These are phyloP conservation scores for Colletotrichum higginsianum DNA, from an alignment of 2,329 filamentous ascomycete species.

Conservation along the genomic window DNA sequence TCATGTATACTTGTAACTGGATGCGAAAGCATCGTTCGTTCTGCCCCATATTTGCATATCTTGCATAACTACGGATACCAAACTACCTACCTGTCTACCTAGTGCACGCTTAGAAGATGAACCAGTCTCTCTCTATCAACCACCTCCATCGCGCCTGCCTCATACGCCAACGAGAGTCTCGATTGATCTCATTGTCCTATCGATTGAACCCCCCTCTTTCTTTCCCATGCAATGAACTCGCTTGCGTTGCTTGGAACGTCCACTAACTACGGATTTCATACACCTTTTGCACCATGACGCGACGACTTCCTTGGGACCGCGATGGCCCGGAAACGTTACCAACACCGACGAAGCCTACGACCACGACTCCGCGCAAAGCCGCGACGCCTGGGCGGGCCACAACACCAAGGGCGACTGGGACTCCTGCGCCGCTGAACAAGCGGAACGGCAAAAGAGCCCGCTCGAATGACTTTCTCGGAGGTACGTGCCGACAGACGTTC, in stretches of 20 bases:
- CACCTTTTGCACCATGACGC: slow-evolving; percentile 58
- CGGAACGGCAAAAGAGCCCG: neutral
- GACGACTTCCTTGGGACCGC: slow-evolving; percentile 63
- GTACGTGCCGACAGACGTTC: neutral
- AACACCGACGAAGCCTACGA: slow-evolving; percentile 6
- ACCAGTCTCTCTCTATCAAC: neutral
- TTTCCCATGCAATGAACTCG: neutral
- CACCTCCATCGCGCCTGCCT: neutral
- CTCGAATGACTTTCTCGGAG: slow-evolving; percentile 11
- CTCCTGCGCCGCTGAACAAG: neutral
- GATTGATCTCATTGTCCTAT: neutral
- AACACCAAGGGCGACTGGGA: neutral
- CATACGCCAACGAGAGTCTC: neutral
- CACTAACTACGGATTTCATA: neutral
- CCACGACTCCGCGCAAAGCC: neutral
- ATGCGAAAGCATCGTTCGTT: no score
- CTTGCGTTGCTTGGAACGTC: neutral
- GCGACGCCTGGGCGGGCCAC: neutral
- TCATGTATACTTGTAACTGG: no score
- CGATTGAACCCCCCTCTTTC: neutral
- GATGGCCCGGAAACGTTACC: slow-evolving; percentile 15
- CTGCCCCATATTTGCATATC: neutral
- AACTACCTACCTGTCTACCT: no score
- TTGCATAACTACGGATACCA: neutral
- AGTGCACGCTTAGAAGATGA: neutral